Evolutionary conservation across 2,329 filamentous ascomycete genomes (phyloP).

Genomic region (Ophioceras dolichostomum): DNA sequence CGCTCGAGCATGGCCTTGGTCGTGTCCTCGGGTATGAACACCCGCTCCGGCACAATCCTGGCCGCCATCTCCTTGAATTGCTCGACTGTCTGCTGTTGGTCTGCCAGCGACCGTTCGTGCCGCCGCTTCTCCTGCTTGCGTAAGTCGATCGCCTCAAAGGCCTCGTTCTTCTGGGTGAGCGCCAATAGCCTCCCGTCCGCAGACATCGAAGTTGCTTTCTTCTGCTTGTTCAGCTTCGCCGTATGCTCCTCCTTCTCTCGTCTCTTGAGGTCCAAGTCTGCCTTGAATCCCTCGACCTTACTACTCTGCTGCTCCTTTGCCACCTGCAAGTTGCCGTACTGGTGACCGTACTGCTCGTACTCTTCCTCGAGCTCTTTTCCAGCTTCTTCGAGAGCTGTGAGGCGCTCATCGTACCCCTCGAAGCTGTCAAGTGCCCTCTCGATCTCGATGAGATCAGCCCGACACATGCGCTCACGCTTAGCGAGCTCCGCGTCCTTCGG

Average conservation of each 20-base stretch:
- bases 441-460: constrained; percentile 41
- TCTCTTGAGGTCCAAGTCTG: constrained; percentile 13
- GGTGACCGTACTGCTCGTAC: constrained; percentile 34
- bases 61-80: constrained; percentile 43
- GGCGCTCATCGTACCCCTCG: constrained; percentile 54
- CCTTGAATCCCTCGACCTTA: constrained; percentile 21
- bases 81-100: constrained; percentile 33
- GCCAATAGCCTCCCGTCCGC: constrained; percentile 37
- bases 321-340: constrained; percentile 39
- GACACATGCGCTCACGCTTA: constrained; percentile 42
- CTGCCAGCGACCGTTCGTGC: constrained; percentile 33
- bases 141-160: constrained; percentile 36
- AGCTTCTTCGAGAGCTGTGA: constrained; percentile 45
- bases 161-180: constrained; percentile 50
- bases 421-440: constrained; percentile 52
- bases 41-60: constrained; percentile 38
- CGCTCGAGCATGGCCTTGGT: constrained; percentile 42
- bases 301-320: constrained; percentile 32
- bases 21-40: constrained; percentile 52
- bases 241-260: constrained; percentile 23
- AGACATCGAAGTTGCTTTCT: constrained; percentile 36
- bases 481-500: constrained; percentile 29
- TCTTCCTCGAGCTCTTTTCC: constrained; percentile 38
- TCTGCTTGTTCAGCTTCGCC: constrained; percentile 39
- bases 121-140: constrained; percentile 30